Evolutionary conservation across 2,329 filamentous ascomycete species (phyloP).

Genomic region (Coleophoma eucalyptorum): DNA sequence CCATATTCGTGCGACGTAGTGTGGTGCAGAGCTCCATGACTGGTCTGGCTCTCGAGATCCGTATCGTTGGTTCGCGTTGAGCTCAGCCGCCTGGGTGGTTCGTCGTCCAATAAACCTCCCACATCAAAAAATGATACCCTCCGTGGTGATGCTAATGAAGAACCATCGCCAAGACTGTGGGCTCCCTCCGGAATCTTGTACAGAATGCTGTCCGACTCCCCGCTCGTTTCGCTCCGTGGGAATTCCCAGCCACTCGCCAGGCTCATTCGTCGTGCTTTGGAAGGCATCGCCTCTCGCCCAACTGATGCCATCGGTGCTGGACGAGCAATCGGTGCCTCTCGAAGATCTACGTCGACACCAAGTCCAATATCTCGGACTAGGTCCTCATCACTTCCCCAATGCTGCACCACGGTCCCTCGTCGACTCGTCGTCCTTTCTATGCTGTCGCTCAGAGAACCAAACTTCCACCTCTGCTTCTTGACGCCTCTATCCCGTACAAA

Average conservation of each 20-base stretch:
- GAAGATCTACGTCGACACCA: slow-evolving; percentile 52
- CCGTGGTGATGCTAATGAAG: slow-evolving; percentile 42
- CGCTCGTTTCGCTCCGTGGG: slow-evolving; percentile 26
- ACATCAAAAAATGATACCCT: slow-evolving; percentile 82
- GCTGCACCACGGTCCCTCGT: slow-evolving; percentile 49
- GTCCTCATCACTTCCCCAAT: slow-evolving; percentile 90
- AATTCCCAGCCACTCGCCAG: slow-evolving; percentile 23
- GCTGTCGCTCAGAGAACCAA: slow-evolving; percentile 57
- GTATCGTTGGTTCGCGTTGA: slow-evolving; percentile 20
- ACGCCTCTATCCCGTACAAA: slow-evolving; percentile 87
- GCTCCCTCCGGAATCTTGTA: slow-evolving; percentile 20
- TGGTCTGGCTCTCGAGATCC: slow-evolving; percentile 18
- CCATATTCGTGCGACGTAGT: slow-evolving; percentile 16
- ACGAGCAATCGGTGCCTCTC: slow-evolving; percentile 27
- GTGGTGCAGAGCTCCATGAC: slow-evolving; percentile 7
- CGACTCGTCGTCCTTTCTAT: slow-evolving; percentile 43
- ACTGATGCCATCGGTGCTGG: slow-evolving; percentile 25
- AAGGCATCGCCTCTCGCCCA: slow-evolving; percentile 14
- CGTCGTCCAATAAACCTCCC: slow-evolving; percentile 66
- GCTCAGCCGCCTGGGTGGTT: slow-evolving; percentile 21
- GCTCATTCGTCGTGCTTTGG: slow-evolving; percentile 11
- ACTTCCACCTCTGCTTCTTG: slow-evolving; percentile 83
- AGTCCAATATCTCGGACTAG: slow-evolving; percentile 78
- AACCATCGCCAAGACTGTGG: slow-evolving; percentile 16
- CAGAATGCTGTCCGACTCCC: slow-evolving; percentile 38